Evolutionary conservation across 345 rosid genomes (phyloP), one percentile per base, ranked within the genome.

Genomic region (Euphorbia peplus): DNA sequence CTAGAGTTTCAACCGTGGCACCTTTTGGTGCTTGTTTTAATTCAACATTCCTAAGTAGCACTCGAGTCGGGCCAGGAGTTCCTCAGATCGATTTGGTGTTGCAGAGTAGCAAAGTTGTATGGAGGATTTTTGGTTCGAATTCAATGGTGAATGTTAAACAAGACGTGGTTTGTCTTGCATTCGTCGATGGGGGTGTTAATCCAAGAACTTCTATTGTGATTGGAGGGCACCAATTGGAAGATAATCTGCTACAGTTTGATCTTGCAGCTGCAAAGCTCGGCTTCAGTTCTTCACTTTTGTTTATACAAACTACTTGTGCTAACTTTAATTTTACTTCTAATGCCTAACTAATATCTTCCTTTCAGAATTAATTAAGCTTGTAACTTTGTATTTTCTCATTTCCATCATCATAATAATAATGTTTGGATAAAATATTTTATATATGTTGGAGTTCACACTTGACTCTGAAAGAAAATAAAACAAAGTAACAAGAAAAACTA

Each of bases 201-300:
- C 66, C 67, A 1, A 42, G 22, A 29, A 73, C 74, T 9, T 65
- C 77, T 8, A 58, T 74, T 35, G 76, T 63, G 7, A 53, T 74
- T 22, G 78, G 79, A 15, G 75, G 76, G 28, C 56, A 70, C 59
- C 76, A 74, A 26, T 18, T 74, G 60, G 73, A 78, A 32, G 39
- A 77, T 50, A 77, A 73, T 64, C 71, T 77, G 53, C 41, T 77
- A 35, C 74, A 71, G 71, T 72, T 77, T 24, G 81, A 77, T 69
- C 41, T 77, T 35, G 81, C 77, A 1, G 14, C 64, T 60, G 51
- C 70, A 35, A 77, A 63, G 63, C 74, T 73, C 25, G 81, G 77
- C 5, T 73, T 69, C 56, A 77, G 71, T 24, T 39, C 64, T 65
- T 59, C 74, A 4, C 57, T 57, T 4, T 30, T 70, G 35, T 22